Evolutionary conservation across 768 basidiomycete species (phyloP), one percentile per base, ranked within the genome.

Genomic region (Panaeolus cyanescens): DNA sequence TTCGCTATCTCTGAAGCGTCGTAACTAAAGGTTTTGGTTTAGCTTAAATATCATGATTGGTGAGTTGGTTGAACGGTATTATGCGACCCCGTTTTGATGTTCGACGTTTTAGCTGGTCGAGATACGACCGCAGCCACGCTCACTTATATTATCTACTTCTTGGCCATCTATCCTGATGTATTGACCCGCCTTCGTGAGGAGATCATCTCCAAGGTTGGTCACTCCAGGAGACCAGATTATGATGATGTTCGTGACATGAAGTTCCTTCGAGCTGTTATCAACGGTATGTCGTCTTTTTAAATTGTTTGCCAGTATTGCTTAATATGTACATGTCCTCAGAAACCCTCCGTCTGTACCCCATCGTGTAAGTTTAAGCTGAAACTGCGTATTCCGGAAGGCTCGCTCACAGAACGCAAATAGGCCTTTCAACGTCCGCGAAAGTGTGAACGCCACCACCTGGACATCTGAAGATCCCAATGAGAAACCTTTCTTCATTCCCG

Each of bases 211-310:
- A 80, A 80, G 36, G 78, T 89, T 6, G 87, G 88, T 0, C 68
- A 74, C 0, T 75, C 74, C 0, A 75, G 77, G 1, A 74, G 79
- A 10, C 88, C 86, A 3, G 80, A 80, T 2, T 81, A 68, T 28
- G 83, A 85, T 42, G 83, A 86, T 62, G 80, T 89, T 64, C 76
- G 76, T 30, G 83, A 84, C 4, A 85, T 89, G 84, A 87, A 84
- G 68, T 89, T 83, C 63, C 70, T 89, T 13, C 76, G 85, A 25
- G 88, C 88, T 1, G 84, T 89, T 22, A 81, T 89, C 54, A 88
- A 89, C 63, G 87, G 87, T 86, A 42, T 37, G 1, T 17, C 19
- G 31, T 37, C 32, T 28, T 19, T 54, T 19, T 55, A n/a, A n/a
- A n/a, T n/a, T n/a, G n/a, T n/a, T 25, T 5, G 6, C 34, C 22